Evolutionary conservation across 2,329 filamentous ascomycete genomes (phyloP).

Genomic region (Colletotrichum kahawae): DNA sequence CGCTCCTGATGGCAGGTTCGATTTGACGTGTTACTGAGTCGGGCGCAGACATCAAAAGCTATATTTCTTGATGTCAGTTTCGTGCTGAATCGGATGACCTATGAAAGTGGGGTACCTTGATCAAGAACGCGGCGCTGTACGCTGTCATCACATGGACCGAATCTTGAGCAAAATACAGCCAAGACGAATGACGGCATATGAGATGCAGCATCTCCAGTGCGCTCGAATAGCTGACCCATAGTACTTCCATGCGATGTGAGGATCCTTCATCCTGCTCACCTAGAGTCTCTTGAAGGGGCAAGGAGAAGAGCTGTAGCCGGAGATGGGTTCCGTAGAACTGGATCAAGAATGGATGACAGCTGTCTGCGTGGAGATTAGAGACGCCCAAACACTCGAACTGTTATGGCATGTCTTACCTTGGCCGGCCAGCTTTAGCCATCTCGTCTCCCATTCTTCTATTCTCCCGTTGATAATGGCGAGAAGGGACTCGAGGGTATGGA

Average conservation of each 20-base stretch:
- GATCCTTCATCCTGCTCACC: constrained; percentile 23
- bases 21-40: neutral
- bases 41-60: constrained; percentile 1
- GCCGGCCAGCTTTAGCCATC: constrained; percentile 22
- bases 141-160: constrained; percentile 47
- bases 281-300: constrained; percentile 37
- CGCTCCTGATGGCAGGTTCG: constrained; percentile 3
- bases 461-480: constrained; percentile 26
- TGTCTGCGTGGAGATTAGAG: neutral
- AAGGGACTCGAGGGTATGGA: constrained; percentile 28
- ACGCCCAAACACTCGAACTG: neutral
- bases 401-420: neutral
- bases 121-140: constrained; percentile 42
- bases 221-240: constrained; percentile 35
- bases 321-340: constrained; percentile 43
- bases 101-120: constrained; percentile 31
- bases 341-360: constrained; percentile 39
- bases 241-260: constrained; percentile 31
- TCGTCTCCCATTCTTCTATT: constrained; percentile 28
- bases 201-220: constrained; percentile 34
- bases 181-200: constrained; percentile 32
- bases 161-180: constrained; percentile 44
- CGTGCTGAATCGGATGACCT: accelerated
- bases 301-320: constrained; percentile 39
- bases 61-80: neutral